Base-by-base conservation (phyloP, 495 filamentous ascomycete species). In the Saxispiralis lemnorum region DNA sequence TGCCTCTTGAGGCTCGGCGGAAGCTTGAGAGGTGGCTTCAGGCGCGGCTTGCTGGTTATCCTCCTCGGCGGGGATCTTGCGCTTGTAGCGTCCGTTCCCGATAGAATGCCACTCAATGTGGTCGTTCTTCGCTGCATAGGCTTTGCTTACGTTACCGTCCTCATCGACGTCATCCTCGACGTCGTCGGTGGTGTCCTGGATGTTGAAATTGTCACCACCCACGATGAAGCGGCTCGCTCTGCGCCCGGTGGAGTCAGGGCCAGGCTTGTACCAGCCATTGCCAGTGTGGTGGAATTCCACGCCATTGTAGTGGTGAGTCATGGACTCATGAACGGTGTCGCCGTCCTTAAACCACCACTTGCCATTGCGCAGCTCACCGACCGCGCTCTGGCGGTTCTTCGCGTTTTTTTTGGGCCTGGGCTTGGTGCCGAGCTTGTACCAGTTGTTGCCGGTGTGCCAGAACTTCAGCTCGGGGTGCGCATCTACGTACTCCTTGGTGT, bases 381-480 rank as follows among this genome's bases (percentile, higher is more conserved):
- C 10, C 2, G 35, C 17, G 12, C 20, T 31, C 7, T 35, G 17
- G 33, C 34, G 46, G 2, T 38, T 11, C 34, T 43, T 38, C 2
- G 24, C 33, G 2, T 36, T 19, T 11, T 17, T 41, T 3, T n/a
- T 12, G 16, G 12, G 16, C 12, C 14, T 41, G n/a, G 49, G 49
- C 6, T 38, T 19, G 5, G 19, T 19, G n/a, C 50, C 50, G 10
- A 18, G 38, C 34, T 42, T 48, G 20, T 46, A 53, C 50, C 50
- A 53, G 14, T 46, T 42, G 19, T 53, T 53, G 16, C 50, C 50
- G 16, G 50, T 46, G 24, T 53, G 50, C 16, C 49, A 38, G 35
- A 49, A 53, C 5, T 28, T 16, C 30, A 42, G 36, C 9, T 42
- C 19, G 21, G 36, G 41, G 21, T 53, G 42, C 7, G 37, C 41